Base-by-base conservation (phyloP, 2,329 filamentous ascomycete genomes). In the Beauveria brongniartii region DNA sequence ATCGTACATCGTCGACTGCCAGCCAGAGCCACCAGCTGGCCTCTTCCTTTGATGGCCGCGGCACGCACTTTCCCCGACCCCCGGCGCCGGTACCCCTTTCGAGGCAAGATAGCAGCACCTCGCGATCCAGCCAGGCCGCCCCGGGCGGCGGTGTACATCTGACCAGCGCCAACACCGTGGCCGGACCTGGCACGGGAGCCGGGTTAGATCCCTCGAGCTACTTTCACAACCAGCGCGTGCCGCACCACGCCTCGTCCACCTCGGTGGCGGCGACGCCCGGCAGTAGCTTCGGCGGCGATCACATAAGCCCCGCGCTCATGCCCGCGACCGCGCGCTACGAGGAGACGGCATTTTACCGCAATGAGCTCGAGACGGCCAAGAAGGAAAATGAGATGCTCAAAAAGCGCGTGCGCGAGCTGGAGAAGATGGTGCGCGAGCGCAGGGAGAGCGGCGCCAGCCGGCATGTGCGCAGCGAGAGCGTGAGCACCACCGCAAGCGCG, bases 381-480 rank as follows among this genome's bases (percentile, higher is more conserved):
- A 77, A 79, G 52, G 86, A 89, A 72, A 88, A 89, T 63, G 85
- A 88, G 57, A 70, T 72, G 0, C 72, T 89, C 51, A 86, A 85
- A 74, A 76, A 79, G 59, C 78, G 82, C 16, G 81, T 89, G 62
- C 78, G 83, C 51, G 85, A 88, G 48, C 72, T 89, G 12, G 86
- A 89, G 73, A 76, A 78, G 43, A 72, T 78, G 64, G 73, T 87
- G 8, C 74, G 78, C 7, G 79, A 82, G 53, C 72, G 78, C 12
- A 73, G 78, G 40, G 72, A 76, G 43, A 79, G 79, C 65, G 80
- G 82, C 55, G 73, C 74, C 12, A 76, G 76, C 66, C 71, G 76
- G 6, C 71, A 73, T 1, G 43, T 43, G 18, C 69, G 81, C 59
- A 83, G 80, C 62, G 81, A 80, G 63, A 85, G 82, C 62, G 76